phyloP scores from a whole-genome alignment of 352 stramenopile genomes.

The Globisporangium irregulare region DNA sequence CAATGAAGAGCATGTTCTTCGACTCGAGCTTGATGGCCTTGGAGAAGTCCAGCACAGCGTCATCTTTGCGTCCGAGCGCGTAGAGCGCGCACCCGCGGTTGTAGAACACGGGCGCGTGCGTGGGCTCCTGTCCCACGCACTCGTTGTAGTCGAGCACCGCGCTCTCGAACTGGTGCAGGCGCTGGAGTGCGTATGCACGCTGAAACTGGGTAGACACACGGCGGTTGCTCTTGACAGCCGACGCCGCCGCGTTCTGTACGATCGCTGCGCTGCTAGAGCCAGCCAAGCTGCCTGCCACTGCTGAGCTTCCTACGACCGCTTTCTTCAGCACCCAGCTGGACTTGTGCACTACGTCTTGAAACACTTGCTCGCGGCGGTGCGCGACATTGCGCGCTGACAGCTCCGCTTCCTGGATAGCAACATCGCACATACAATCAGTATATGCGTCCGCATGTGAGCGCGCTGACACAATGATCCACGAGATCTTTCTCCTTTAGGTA shows the following conservation, averaged over 20 bases:
- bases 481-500: not conserved
- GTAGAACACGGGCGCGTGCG: constrained; percentile 41
- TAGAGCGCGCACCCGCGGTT: constrained; percentile 68
- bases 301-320: constrained; percentile 15
- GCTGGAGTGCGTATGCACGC: constrained; percentile 61
- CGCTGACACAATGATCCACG: not conserved
- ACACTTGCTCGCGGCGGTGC: constrained; percentile 31
- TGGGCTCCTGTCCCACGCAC: constrained; percentile 42
- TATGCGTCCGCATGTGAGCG: too few relatives aligned
- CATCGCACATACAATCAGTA: too few relatives aligned
- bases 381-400: constrained; percentile 44
- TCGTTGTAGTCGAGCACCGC: constrained; percentile 55
- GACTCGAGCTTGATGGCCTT: constrained; percentile 65
- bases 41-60: constrained; percentile 50
- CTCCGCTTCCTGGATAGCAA: constrained; percentile 32
- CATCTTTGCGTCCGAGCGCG: constrained; percentile 34
- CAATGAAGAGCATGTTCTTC: constrained; percentile 59
- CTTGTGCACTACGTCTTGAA: constrained; percentile 34
- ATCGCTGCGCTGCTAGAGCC: constrained; percentile 3
- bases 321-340: constrained; percentile 42
- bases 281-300: not conserved
- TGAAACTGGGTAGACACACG: constrained; percentile 40
- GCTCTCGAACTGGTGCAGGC: constrained; percentile 39
- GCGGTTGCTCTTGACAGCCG: constrained; percentile 26
- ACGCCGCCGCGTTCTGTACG: not conserved